Evolutionary conservation across 805 yeast species (phyloP).

Genomic region (Starmerella powellii): DNA sequence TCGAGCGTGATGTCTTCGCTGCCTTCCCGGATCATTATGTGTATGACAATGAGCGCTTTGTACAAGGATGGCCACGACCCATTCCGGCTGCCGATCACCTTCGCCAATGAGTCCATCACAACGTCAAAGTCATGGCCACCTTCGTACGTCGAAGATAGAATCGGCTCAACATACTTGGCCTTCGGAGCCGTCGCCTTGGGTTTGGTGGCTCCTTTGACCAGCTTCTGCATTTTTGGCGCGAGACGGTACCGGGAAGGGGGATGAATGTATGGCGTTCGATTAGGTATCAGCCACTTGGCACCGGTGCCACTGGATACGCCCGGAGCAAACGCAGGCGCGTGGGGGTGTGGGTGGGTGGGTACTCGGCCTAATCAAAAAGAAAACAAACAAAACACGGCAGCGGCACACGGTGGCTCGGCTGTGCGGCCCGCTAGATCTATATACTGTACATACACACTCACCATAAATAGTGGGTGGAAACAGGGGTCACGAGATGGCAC

Average conservation of each 20-base stretch:
- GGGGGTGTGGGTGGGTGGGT: too few species aligned
- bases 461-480: too few species aligned
- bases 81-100: constrained; percentile 47
- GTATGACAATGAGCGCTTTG: constrained; percentile 73
- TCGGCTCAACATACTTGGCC: constrained; percentile 90
- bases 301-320: neutral
- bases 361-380: too few species aligned
- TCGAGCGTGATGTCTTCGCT: constrained; percentile 60
- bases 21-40: constrained; percentile 88
- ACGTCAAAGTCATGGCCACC: constrained; percentile 51
- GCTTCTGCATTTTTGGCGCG: constrained; percentile 22
- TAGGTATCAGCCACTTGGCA: neutral
- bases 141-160: constrained; percentile 54
- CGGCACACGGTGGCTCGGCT: too few species aligned
- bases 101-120: constrained; percentile 52
- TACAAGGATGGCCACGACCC: constrained; percentile 85
- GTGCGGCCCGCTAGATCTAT: too few species aligned
- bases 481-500: too few species aligned
- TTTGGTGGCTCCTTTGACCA: constrained; percentile 26
- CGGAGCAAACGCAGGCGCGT: too few species aligned
- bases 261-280: neutral
- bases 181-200: constrained; percentile 86
- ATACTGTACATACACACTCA: too few species aligned
- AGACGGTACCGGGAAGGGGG: constrained; percentile 1
- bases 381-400: too few species aligned